phyloP scores from a whole-genome alignment of 805 yeast species.

The Phaffomyces antillensis region DNA sequence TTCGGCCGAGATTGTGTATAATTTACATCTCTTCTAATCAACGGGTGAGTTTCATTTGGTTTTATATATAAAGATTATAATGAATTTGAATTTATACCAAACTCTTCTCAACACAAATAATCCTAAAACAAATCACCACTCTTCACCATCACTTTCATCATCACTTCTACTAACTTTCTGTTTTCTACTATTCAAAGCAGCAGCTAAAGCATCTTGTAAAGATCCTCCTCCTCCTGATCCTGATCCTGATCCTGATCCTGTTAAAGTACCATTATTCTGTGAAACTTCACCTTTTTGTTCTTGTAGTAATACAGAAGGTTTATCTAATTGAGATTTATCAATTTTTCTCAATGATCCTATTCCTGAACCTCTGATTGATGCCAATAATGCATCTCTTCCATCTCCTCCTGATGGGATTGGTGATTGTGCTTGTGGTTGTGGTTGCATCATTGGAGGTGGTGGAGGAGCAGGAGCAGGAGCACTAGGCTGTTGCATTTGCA shows the following conservation, averaged over 20 bases:
- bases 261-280: slow-evolving; percentile 18
- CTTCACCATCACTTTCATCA: slow-evolving; percentile 77
- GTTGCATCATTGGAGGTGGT: slow-evolving; percentile 26
- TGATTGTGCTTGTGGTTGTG: slow-evolving; percentile 20
- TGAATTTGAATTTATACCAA: no score
- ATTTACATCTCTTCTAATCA: no score
- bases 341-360: slow-evolving; percentile 62
- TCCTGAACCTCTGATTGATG: slow-evolving; percentile 78
- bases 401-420: slow-evolving; percentile 35
- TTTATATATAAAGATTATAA: no score
- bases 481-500: not conserved
- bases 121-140: slow-evolving; percentile 60
- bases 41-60: no score
- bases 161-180: slow-evolving; percentile 75
- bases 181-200: slow-evolving; percentile 78
- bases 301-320: slow-evolving; percentile 63
- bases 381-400: slow-evolving; percentile 74
- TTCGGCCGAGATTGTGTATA: no score
- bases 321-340: slow-evolving; percentile 78
- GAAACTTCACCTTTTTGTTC: slow-evolving; percentile 63
- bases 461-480: slow-evolving; percentile 13
- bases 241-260: slow-evolving; percentile 33
- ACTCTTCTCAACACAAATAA: no score
- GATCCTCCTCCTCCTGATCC: slow-evolving; percentile 39
- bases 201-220: slow-evolving; percentile 82